A percentile compares a stretch with the other conserved stretches of the same genome.
Conservation (phyloP, 305 asterid species). For the Fraxinus ornus region DNA sequence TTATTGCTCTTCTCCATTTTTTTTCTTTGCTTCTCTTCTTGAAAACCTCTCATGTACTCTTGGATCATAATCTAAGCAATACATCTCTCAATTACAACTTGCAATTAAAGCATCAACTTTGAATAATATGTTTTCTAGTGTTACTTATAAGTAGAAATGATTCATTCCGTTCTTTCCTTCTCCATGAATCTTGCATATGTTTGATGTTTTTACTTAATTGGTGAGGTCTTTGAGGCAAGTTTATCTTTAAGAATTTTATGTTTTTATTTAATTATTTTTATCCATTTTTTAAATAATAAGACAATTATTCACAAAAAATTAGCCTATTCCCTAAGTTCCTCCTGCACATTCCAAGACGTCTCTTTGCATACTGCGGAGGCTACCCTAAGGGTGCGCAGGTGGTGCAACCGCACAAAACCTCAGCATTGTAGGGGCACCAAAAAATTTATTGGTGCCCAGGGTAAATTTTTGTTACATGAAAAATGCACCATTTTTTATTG, state of each 20-base stretch:
- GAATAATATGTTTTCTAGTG: background rate
- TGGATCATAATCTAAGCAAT: background rate
- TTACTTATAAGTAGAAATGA: background rate
- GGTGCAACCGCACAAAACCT: too few relatives aligned
- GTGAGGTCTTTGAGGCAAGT: background rate
- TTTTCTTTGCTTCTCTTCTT: background rate
- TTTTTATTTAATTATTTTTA: too few relatives aligned
- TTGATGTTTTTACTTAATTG: background rate
- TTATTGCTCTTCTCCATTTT: background rate
- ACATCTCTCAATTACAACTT: background rate
- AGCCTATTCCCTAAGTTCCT: background rate
- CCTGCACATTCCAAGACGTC: background rate
- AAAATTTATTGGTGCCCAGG: too few relatives aligned
- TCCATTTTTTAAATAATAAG: background rate
- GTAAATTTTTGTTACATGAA: too few relatives aligned
- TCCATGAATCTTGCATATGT: background rate
- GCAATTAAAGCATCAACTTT: background rate
- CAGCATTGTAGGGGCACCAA: too few relatives aligned
- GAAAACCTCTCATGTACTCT: background rate
- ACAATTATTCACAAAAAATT: background rate
- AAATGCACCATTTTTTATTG: too few relatives aligned
- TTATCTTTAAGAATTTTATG: background rate
- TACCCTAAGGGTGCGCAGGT: too few relatives aligned
- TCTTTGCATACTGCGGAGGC: background rate
- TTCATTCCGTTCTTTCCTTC: background rate